These are phyloP conservation scores for Exophiala mesophila DNA, from an alignment of 2,329 filamentous ascomycete genomes.

Conservation along the genomic window DNA sequence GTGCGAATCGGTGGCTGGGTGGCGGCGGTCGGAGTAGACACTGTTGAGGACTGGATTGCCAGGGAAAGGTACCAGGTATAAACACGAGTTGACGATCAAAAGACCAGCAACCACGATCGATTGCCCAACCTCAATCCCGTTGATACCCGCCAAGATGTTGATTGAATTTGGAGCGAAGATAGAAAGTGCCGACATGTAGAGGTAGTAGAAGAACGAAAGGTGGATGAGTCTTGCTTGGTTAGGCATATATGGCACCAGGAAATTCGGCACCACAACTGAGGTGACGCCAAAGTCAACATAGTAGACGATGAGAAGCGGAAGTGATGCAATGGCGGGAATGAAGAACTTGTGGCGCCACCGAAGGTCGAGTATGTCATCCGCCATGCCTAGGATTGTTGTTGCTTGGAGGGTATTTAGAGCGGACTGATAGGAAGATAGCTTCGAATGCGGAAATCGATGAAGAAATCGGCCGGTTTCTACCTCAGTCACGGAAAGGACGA, in stretches of 20 bases:
- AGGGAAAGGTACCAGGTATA: conserved; percentile 68
- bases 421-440: conserved; percentile 93
- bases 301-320: conserved; percentile 93
- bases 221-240: conserved; percentile 68
- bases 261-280: conserved; percentile 83
- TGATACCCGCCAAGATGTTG: conserved; percentile 99
- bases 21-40: conserved; percentile 63
- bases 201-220: conserved; percentile 79
- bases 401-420: conserved; percentile 89
- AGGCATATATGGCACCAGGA: conserved; percentile 70
- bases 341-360: conserved; percentile 98
- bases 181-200: conserved; percentile 92
- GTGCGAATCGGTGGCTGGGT: conserved; percentile 92
- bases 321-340: conserved; percentile 88
- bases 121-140: conserved; percentile 94
- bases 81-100: conserved; percentile 76
- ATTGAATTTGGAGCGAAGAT: conserved; percentile 99
- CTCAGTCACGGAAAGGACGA: conserved; percentile 67
- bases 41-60: conserved; percentile 25
- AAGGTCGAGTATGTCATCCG: conserved; percentile 96
- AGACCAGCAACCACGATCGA: conserved; percentile 84
- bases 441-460: conserved; percentile 90
- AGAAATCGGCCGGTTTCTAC: conserved; percentile 79
- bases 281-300: conserved; percentile 98
- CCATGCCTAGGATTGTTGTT: conserved; percentile 84